Base-by-base conservation (phyloP, 2,329 filamentous ascomycete genomes). In the Fusarium sp. region DNA sequence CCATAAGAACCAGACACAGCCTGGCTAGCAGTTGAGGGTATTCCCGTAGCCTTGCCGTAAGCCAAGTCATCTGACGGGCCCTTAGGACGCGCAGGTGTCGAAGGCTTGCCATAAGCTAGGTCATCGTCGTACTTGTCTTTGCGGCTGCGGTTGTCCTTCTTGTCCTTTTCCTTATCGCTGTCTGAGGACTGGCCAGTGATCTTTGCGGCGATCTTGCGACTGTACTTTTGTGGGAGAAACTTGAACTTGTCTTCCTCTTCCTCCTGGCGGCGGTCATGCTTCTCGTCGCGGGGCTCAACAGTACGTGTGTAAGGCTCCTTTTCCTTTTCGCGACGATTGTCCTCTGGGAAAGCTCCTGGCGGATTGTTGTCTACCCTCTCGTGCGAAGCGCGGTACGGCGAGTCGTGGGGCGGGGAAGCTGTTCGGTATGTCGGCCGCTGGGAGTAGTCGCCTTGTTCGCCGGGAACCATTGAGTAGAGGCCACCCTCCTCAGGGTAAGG, bases 151-250 rank as follows among this genome's bases (percentile, higher is more conserved):
- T 78, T 80, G 69, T 87, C 86, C 75, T 85, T 86, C 59, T 82
- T 54, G 17, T 75, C 69, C 38, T 74, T 72, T 38, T 75, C 73
- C 62, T 79, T 76, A 30, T 82, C 80, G 37, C 77, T 73, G 35
- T 81, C 75, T 14, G 72, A 72, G 57, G 66, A 50, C 11, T 76
- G 76, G n/a, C 75, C 78, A 27, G 68, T 65, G 40, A 72, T 63
- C 4, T 70, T 76, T 52, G 79, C 74, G 14, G 73, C 74, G 69
- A 83, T 81, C 66, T 81, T 79, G 62, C 82, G 81, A 75, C 82
- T 83, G 72, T 89, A 88, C 75, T 87, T 88, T 70, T 85, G 82
- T 1, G 87, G 87, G 40, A 88, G 79, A 72, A 83, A 86, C 65
- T 84, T 84, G 56, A 87, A 78, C 73, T 80, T 83, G 60, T 85